Conservation (phyloP, 2,329 filamentous ascomycete genomes). For the Aaosphaeria arxii region DNA sequence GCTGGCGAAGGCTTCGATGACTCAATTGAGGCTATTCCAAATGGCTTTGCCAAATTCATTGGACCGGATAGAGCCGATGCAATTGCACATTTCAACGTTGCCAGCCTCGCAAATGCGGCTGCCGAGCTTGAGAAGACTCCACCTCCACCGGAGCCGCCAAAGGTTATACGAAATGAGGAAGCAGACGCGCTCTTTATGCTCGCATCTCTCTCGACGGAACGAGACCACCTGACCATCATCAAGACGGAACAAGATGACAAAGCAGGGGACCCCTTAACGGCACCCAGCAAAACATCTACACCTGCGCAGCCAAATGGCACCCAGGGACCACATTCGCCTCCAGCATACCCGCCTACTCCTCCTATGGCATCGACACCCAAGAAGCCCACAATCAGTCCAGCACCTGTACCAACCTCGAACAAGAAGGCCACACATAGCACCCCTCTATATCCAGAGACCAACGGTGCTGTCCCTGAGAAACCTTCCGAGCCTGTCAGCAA, state of each 20-base stretch:
- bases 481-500: background rate
- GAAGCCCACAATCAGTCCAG: background rate
- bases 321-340: background rate
- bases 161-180: conserved; percentile 40
- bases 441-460: background rate
- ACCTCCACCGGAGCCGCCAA: conserved; percentile 11
- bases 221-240: conserved; percentile 1
- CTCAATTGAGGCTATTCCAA: conserved; percentile 19
- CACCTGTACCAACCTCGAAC: background rate
- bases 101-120: conserved; percentile 31
- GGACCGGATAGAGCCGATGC: conserved; percentile 41
- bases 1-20: conserved; percentile 32
- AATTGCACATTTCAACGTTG: conserved; percentile 35
- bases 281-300: background rate
- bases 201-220: conserved; percentile 30
- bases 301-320: background rate
- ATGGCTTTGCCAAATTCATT: conserved; percentile 42
- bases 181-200: conserved; percentile 40
- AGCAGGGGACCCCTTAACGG: background rate
- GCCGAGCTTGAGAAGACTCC: conserved; percentile 30
- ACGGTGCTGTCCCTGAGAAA: background rate
- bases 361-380: background rate
- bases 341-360: background rate
- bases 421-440: background rate
- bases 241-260: background rate